Evolutionary conservation across 805 yeast genomes (phyloP), one percentile per base, ranked within the genome.

Genomic region (Kazachstania taianensis): DNA sequence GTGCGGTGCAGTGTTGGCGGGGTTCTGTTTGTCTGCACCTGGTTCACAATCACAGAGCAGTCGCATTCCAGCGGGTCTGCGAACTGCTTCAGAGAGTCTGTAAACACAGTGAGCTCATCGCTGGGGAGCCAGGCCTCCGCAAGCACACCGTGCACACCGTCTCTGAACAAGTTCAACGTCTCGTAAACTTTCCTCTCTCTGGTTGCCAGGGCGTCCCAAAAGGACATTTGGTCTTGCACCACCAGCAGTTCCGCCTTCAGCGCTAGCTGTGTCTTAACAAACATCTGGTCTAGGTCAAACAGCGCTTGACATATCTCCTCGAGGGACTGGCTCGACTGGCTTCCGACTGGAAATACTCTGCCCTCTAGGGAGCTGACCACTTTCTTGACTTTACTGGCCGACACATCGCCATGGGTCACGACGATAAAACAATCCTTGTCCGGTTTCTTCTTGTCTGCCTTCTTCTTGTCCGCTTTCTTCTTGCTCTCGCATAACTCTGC

Each of bases 121-220:
- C 78, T 69, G 27, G 99, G 97, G 15, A 84, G 66, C 99, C 99
- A 92, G 22, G 96, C 98, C 65, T 94, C 97, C 15, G 94, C 94
- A 33, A 89, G 73, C 41, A 92, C 66, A 26, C 94, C 82, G 61
- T 95, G 76, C n/a, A 79, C 65, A 44, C 73, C 83, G 52, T 82
- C 94, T 57, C 78, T 81, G 52, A 82, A 84, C 57, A 85, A 76
- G 50, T 72, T 67, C 66, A 92, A 67, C 0, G 85, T 72, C 23
- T 78, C 69, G 59, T 80, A 86, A 12, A 87, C 77, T 12, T 85
- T 79, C 55, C 83, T 83, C 59, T 92, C 99, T 57, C 85, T 75
- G 39, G 75, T 75, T 20, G 78, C 62, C 16, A 69, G 63, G 5
- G 72, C 68, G 61, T 73, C 70, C 95, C 96, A 92, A 44, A 69